phyloP scores from a whole-genome alignment of 2,329 filamentous ascomycete genomes.

The Conoideocrella luteorostrata region DNA sequence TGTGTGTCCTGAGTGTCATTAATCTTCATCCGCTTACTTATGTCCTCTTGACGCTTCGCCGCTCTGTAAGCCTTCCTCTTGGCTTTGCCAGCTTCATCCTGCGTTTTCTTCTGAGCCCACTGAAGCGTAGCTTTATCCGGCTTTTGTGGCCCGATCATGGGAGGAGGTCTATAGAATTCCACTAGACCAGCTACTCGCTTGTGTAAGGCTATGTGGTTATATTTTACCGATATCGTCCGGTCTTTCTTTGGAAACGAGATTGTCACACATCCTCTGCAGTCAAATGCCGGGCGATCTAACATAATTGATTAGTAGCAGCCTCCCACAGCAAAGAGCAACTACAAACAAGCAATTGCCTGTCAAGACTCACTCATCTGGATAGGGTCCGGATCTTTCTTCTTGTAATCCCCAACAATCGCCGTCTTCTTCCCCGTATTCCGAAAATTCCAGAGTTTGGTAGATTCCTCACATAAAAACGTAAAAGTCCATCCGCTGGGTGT shows the following conservation, averaged over 20 bases:
- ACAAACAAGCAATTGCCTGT: too few species aligned
- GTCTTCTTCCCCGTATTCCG: slow-evolving; percentile 36
- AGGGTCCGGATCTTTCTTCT: slow-evolving; percentile 39
- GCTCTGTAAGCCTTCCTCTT: slow-evolving; percentile 18
- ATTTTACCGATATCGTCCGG: slow-evolving; percentile 44
- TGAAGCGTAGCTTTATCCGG: slow-evolving; percentile 5
- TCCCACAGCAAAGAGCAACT: too few species aligned
- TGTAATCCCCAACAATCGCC: slow-evolving; percentile 42
- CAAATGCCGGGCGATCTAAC: slow-evolving; percentile 50
- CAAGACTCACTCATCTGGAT: slow-evolving; percentile 34
- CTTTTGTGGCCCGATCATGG: slow-evolving; percentile 23
- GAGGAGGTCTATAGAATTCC: slow-evolving; percentile 40
- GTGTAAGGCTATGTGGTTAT: slow-evolving; percentile 52
- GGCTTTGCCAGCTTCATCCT: slow-evolving; percentile 19
- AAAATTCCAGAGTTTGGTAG: slow-evolving; percentile 43
- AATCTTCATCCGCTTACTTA: slow-evolving; percentile 22
- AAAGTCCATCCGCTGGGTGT: slow-evolving; percentile 46
- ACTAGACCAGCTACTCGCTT: slow-evolving; percentile 46
- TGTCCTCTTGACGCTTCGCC: slow-evolving; percentile 22
- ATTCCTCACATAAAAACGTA: slow-evolving; percentile 47
- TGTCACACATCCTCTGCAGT: slow-evolving; percentile 46
- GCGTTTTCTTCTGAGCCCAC: slow-evolving; percentile 15
- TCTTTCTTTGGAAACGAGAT: slow-evolving; percentile 43
- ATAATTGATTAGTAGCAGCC: not conserved
- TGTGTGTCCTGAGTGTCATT: slow-evolving; percentile 15